Base-by-base conservation (phyloP, 1,284 basidiomycete genomes). In the Sphagnurus paluster region DNA sequence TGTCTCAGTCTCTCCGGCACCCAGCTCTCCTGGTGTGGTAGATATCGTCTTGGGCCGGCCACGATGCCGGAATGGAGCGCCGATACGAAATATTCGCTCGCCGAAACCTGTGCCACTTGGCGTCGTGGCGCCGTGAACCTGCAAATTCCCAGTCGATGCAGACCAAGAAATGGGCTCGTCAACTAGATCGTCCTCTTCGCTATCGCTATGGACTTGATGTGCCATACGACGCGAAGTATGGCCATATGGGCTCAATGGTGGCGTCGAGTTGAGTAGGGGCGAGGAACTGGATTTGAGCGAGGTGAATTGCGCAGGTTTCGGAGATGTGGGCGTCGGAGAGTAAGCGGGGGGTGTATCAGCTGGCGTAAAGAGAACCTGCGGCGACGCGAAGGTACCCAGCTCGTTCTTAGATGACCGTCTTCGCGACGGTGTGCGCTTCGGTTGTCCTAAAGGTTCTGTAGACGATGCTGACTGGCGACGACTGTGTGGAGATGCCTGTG, bases 1-100 rank as follows among this genome's bases (percentile, higher is more conserved):
- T 0, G 87, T 88, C 59, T 89, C 87, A 0, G 87, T 88, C 66
- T 88, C 87, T 1, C 84, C 86, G 21, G 82, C 82, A 52, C 85
- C 79, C 26, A 67, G 60, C 42, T 71, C 68, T 2, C 77, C 82
- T n/a, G 77, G 77, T 0, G 77, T 70, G 0, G 85, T 87, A 10
- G 76, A 82, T 52, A 87, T 87, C 30, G 64, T 59, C 55, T 72
- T 75, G 28, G 54, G 48, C 47, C 67, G 57, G 50, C 74, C 66
- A 11, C 59, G 55, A 16, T 52, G 39, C 1, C 54, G 47, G 9
- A 39, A 17, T 2, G 45, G 30, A 1, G 26, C 32, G 24, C 39
- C 54, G 20, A 48, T 44, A 1, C 50, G 50, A 44, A 49, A 55
- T 32, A 55, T 39, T 2, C 55, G 50, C 14, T 37, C 28, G 7